phyloP scores from a whole-genome alignment of 495 filamentous ascomycete species.

The Hypoxylon rickii region DNA sequence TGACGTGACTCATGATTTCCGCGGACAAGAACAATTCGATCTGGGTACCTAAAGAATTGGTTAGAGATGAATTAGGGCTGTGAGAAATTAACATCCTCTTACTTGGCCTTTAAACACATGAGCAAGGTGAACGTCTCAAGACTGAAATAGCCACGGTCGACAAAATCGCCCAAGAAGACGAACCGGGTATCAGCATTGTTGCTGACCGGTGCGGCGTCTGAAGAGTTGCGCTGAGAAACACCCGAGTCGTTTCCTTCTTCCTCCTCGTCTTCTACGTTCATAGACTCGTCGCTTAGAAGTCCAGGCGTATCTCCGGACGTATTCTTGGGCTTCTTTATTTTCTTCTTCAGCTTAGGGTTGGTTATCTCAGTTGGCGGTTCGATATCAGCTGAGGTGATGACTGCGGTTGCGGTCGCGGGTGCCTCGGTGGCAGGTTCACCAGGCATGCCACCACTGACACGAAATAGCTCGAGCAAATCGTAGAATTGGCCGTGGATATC shows the following conservation, averaged over 20 bases:
- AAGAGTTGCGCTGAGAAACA: constrained; percentile 43
- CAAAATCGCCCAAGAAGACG: constrained; percentile 95
- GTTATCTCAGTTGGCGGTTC: constrained; percentile 85
- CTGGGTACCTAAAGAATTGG: constrained; percentile 72
- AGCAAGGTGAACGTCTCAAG: constrained; percentile 94
- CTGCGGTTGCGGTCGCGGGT: constrained; percentile 64
- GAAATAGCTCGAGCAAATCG: constrained; percentile 94
- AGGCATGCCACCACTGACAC: constrained; percentile 94
- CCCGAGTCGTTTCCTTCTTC: constrained; percentile 53
- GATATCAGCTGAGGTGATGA: constrained; percentile 83
- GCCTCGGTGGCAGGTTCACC: constrained; percentile 69
- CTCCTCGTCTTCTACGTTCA: constrained; percentile 53
- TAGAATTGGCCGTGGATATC: constrained; percentile 99
- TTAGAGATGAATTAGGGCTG: constrained; percentile 24
- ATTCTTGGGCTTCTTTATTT: constrained; percentile 63
- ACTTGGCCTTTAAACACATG: constrained; percentile 97
- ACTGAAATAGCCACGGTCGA: constrained; percentile 97
- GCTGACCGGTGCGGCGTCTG: constrained; percentile 48
- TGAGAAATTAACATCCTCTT: constrained; percentile 36
- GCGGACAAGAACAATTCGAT: constrained; percentile 91
- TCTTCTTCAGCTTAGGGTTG: constrained; percentile 80
- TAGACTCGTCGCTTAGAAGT: constrained; percentile 42
- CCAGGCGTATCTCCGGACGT: constrained; percentile 24
- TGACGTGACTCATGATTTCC: constrained; percentile 98
- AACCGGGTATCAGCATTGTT: constrained; percentile 79